Evolutionary conservation across 2,329 filamentous ascomycete genomes (phyloP), one percentile per base, ranked within the genome.

Genomic region (Cladosporium sp.): DNA sequence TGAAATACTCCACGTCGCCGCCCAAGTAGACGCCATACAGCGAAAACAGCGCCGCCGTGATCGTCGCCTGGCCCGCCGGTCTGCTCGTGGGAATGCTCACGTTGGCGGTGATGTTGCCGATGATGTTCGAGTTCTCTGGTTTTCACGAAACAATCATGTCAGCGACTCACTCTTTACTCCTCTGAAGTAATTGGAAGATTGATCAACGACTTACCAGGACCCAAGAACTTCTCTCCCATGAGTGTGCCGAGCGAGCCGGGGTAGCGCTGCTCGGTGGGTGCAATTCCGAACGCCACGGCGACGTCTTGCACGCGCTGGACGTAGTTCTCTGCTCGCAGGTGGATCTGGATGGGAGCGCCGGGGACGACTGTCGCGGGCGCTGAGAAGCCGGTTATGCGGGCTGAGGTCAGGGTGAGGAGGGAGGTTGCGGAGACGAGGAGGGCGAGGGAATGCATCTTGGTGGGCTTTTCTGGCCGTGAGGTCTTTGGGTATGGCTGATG

Each of bases 301-400:
- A 83, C 73, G 67, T 84, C 81, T 68, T 76, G 72, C 33, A 82
- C 78, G 61, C 73, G 64, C 71, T 84, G 81, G 72, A 81, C 80
- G 75, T 82, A 83, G 73, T 78, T 76, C 57, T 78, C 73, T 52
- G 77, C 79, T 50, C 75, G 55, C 67, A 84, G 76, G 23, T 75
- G 75, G 70, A 79, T 75, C 33, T 74, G 70, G 72, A 81, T 78
- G 52, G 74, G 70, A 37, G 65, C 62, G 67, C 78, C 79, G 5
- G 80, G 77, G 37, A 72, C 72, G 67, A 83, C 76, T 46, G 76
- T 80, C 10, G 73, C 65, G 1, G 82, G 82, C 18, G 79, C 75
- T 18, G 77, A 72, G 70, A 83, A 78, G 73, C 81, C 81, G 65
- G 69, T 69, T 67, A 84, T 81, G 68, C 79, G 78, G 65, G 80